A percentile compares a stretch with the other conserved stretches of the same genome.
These are phyloP conservation scores for Microdochium nivale DNA, from an alignment of 2,329 filamentous ascomycete species.

Conservation along the genomic window DNA sequence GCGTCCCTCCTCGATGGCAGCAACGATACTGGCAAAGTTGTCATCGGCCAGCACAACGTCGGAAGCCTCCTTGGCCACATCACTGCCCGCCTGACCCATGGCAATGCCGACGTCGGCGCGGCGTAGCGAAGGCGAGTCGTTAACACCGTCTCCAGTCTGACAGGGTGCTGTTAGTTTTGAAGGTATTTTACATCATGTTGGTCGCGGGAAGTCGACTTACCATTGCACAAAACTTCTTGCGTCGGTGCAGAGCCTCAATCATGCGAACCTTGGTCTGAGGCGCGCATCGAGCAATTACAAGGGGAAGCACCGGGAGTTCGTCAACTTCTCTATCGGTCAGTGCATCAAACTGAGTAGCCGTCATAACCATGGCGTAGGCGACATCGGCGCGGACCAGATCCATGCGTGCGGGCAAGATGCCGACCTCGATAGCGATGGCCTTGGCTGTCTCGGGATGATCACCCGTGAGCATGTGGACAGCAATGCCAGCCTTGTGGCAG, in stretches of 20 bases:
- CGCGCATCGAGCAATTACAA: conserved; percentile 62
- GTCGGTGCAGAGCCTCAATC: conserved; percentile 63
- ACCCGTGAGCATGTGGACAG: conserved; percentile 61
- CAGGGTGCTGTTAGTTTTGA: too few species aligned
- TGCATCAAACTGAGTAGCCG: conserved; percentile 54
- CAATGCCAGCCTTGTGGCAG: conserved; percentile 54
- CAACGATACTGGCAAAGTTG: conserved; percentile 65
- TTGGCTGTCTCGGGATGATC: conserved; percentile 56
- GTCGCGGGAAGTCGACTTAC: conserved; percentile 18
- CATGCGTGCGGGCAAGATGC: conserved; percentile 52
- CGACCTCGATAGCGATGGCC: conserved; percentile 53
- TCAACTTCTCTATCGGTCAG: conserved; percentile 57
- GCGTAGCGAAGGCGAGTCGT: conserved; percentile 62
- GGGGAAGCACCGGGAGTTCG: conserved; percentile 51
- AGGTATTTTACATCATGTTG: too few species aligned
- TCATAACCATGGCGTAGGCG: conserved; percentile 52
- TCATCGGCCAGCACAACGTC: conserved; percentile 65
- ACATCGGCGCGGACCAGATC: conserved; percentile 44
- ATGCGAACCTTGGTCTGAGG: conserved; percentile 66
- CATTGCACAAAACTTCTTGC: conserved; percentile 60
- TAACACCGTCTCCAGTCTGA: conserved; percentile 63
- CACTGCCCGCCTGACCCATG: conserved; percentile 53
- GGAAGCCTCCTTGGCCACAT: conserved; percentile 56
- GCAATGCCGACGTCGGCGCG: conserved; percentile 64
- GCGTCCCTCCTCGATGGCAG: conserved; percentile 63